Percentiles rank a stretch among this genome's conserved stretches.
These are phyloP conservation scores for Apiotrichum siamense DNA, from an alignment of 1,284 basidiomycete genomes.

Conservation along the genomic window DNA sequence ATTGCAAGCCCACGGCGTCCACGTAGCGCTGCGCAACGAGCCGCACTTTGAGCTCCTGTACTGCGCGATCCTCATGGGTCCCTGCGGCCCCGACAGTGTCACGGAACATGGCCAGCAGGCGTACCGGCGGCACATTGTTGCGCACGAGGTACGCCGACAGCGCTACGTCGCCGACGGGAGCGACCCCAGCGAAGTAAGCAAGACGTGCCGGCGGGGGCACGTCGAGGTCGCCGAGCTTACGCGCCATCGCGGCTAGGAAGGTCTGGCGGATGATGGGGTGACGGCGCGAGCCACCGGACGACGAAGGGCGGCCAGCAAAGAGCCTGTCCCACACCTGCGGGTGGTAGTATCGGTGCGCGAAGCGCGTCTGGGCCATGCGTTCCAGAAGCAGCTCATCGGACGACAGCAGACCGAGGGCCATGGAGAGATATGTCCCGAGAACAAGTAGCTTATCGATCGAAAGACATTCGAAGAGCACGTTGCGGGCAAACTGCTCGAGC, in stretches of 20 bases:
- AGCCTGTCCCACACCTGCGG: slow-evolving; percentile 22
- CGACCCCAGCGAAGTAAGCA: not conserved
- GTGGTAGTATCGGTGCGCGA: slow-evolving; percentile 28
- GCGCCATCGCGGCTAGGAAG: slow-evolving; percentile 20
- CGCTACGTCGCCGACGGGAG: not conserved
- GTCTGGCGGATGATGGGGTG: slow-evolving; percentile 30
- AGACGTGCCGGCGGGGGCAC: not conserved
- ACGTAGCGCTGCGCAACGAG: slow-evolving; percentile 23
- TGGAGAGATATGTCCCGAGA: slow-evolving; percentile 63
- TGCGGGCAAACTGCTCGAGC: slow-evolving; percentile 63
- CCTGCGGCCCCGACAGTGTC: slow-evolving; percentile 7
- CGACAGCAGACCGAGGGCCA: slow-evolving; percentile 36
- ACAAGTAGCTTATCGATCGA: slow-evolving; percentile 79
- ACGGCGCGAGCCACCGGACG: slow-evolving; percentile 17
- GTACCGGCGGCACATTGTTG: slow-evolving; percentile 22
- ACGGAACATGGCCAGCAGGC: slow-evolving; percentile 22
- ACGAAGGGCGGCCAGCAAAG: too few relatives aligned
- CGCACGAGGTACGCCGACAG: slow-evolving; percentile 19
- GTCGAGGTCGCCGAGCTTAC: not conserved
- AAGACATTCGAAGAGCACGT: slow-evolving; percentile 76
- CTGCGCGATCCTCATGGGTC: not conserved
- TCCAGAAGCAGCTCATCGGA: slow-evolving; percentile 13
- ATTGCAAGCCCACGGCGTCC: slow-evolving; percentile 7
- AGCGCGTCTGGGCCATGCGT: slow-evolving; percentile 20
- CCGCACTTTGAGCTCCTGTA: slow-evolving; percentile 13